Base-by-base conservation (phyloP, 2,329 filamentous ascomycete genomes). In the Podosphaera fusca region DNA sequence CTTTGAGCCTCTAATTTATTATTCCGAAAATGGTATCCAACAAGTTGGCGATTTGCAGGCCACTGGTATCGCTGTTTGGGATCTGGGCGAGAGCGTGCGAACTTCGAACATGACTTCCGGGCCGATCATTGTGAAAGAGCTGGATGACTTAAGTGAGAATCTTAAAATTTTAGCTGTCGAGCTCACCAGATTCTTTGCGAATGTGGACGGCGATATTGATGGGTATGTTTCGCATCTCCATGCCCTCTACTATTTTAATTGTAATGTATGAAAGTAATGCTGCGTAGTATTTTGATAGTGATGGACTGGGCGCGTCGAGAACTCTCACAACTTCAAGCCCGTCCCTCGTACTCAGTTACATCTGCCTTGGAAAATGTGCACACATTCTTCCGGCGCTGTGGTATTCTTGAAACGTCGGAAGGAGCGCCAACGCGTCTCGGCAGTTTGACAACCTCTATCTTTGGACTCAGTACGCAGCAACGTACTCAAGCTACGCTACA, bases 241-340 rank as follows among this genome's bases (percentile, higher is more conserved):
- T 12, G 3, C 2, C n/a, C 31, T 35, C 14, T 35, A 52, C 21
- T 36, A 14, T 52, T 35, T 49, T 49, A 49, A 30, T 30, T 7
- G 21, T 9, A 49, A 49, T 8, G 30, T 7, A 33, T 49, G 46
- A 49, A 49, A 49, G 30, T 49, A 49, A 49, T 21, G 46, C 46
- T 8, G 30, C 6, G 9, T 31, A 50, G 21, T 21, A 94, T 95
- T 62, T 76, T 96, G 40, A 84, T 92, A 59, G 87, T 94, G 55
- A 95, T 96, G 88, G 87, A 95, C 67, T 95, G 90, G 90, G 86
- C 87, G 12, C 84, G 84, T 66, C 81, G 88, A 61, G 88, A 95
- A 68, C 78, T 96, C 12, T 75, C 81, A 59, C 81, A 81, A 51
- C 72, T 92, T 58, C 78, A 80, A 60, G 74, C 74, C 30, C 71